phyloP scores from a whole-genome alignment of 352 stramenopile genomes.

The Aphanomyces stellatus region DNA sequence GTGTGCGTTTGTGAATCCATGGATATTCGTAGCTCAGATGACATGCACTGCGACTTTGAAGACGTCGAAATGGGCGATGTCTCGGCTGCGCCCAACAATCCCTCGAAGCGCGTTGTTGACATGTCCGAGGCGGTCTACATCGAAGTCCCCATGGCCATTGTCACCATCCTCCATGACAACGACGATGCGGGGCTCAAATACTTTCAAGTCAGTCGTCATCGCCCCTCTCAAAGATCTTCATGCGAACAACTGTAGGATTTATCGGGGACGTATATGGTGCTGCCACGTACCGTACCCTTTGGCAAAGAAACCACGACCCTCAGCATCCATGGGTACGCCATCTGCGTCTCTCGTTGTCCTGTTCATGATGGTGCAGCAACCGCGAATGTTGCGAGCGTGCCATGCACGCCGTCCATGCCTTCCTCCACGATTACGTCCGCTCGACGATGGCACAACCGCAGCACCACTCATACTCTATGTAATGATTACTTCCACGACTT shows the following conservation, averaged over 20 bases:
- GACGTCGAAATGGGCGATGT: constrained; percentile 8
- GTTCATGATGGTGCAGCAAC: constrained; percentile 23
- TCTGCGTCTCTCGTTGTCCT: not conserved
- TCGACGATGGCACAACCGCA: too few species aligned
- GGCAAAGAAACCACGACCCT: constrained; percentile 26
- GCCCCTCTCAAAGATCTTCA: not conserved
- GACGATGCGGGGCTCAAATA: constrained; percentile 57
- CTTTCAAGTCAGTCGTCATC: constrained; percentile 24
- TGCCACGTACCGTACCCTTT: constrained; percentile 27
- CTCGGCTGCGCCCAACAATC: not conserved
- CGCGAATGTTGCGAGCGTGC: constrained; percentile 45
- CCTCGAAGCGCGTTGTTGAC: constrained; percentile 38
- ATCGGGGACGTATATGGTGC: constrained; percentile 66
- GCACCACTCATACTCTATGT: constrained; percentile 23
- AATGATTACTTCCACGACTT: constrained; percentile 64
- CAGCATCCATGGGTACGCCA: constrained; percentile 63
- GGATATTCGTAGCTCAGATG: not conserved
- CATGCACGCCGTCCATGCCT: constrained; percentile 46
- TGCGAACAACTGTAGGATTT: constrained; percentile 33
- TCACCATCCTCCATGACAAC: constrained; percentile 63
- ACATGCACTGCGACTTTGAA: not conserved
- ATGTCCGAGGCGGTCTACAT: constrained; percentile 74
- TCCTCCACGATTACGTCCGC: constrained; percentile 49
- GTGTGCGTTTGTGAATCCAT: not conserved
- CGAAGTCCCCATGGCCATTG: constrained; percentile 46